Base-by-base conservation (phyloP, 495 filamentous ascomycete species). In the Pyronema omphalodes region DNA sequence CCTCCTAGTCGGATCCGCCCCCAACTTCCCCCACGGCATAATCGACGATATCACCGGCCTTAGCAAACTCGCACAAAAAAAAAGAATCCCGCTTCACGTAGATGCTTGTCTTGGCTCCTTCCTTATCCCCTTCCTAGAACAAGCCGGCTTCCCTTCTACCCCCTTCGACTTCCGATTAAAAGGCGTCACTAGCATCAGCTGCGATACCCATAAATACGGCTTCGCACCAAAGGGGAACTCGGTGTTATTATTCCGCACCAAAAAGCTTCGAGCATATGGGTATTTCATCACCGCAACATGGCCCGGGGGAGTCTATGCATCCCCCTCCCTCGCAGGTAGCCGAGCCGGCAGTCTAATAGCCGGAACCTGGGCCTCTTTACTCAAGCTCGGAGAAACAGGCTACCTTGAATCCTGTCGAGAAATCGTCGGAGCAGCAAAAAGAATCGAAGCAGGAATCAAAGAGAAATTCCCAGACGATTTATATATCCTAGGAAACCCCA, bases 201-300 rank as follows among this genome's bases (percentile, higher is more conserved):
- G 89, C 64, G 91, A 99, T 66, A 99, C 91, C 33, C 91, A 98
- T 71, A 98, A 98, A 68, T 98, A 99, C 67, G 91, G 91, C 19
- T 99, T 99, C 68, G 93, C 91, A 0, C 91, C 91, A 18, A 96
- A 96, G 69, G 91, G 91, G 52, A 96, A 91, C 72, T 86, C 80
- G 29, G 88, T 87, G 7, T 69, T 94, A 14, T 77, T 99, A 52
- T 96, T 96, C 73, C 86, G 93, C 62, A 84, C 76, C 52, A 71
- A 78, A 40, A 68, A 76, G 43, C 77, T 93, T 46, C 80, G 91
- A 56, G 73, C 75, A 37, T 83, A 94, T 66, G 91, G 95, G 66
- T 99, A 99, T 73, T 96, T 94, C 68, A 78, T 99, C 67, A 87
- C 83, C 37, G 82, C 93, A 5, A 82, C 89, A 67, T 99, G 91